phyloP scores from a whole-genome alignment of 1,284 basidiomycete genomes.

The Sporisorium sorghi region DNA sequence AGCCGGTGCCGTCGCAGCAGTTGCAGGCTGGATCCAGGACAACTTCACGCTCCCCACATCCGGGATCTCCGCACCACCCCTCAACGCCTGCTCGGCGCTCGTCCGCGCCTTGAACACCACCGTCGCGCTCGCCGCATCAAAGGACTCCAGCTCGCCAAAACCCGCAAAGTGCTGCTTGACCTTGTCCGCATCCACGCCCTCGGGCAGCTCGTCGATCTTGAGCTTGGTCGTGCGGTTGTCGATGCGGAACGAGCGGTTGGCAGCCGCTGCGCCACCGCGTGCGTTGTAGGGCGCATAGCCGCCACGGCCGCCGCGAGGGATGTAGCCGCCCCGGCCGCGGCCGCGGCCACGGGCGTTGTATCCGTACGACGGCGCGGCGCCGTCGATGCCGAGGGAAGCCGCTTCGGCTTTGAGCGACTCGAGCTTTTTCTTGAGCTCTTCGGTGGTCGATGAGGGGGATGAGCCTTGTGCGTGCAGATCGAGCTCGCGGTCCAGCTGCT shows the following conservation, averaged over 20 bases:
- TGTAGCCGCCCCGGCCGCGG: conserved; percentile 77
- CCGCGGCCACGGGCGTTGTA: conserved; percentile 67
- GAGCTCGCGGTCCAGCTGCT: conserved; percentile 76
- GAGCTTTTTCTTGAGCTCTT: conserved; percentile 81
- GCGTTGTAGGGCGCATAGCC: conserved; percentile 81
- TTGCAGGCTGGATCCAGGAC: conserved; percentile 54
- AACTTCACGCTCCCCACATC: conserved; percentile 60
- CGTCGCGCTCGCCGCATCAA: conserved; percentile 36
- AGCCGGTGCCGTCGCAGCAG: neutral
- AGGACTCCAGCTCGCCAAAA: conserved; percentile 57
- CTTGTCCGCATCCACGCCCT: conserved; percentile 72
- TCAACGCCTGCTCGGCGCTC: conserved; percentile 59
- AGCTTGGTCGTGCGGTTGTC: conserved; percentile 89
- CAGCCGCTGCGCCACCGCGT: conserved; percentile 71
- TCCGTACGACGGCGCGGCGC: conserved; percentile 55
- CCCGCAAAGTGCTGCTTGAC: conserved; percentile 79
- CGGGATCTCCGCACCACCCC: conserved; percentile 56
- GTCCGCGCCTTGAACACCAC: conserved; percentile 58
- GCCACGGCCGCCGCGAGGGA: conserved; percentile 74
- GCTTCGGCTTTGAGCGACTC: conserved; percentile 87
- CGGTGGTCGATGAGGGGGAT: conserved; percentile 74
- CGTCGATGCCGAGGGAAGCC: conserved; percentile 80
- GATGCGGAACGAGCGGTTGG: conserved; percentile 77
- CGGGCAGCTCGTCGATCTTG: conserved; percentile 77
- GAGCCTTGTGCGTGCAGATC: conserved; percentile 70